Base-by-base conservation (phyloP, 1,139 yeast genomes). In the Magnusiomyces sp. region DNA sequence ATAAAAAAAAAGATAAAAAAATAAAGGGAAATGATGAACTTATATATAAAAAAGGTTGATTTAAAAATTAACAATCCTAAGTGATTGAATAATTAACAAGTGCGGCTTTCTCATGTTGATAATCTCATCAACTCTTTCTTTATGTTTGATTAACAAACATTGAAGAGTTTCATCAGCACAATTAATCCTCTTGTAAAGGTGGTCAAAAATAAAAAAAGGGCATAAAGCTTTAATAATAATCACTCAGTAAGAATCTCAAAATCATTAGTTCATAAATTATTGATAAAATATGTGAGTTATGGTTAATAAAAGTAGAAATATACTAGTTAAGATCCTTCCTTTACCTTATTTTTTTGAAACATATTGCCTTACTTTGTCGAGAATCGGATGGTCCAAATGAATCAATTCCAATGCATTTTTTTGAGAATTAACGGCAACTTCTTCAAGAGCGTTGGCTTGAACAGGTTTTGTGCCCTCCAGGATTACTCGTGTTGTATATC, bases 401-500 rank as follows among this genome's bases (percentile, higher is more conserved):
- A 49, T 33, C 11, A 50, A n/a, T 7, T 42, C 45, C 7, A 53
- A 49, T 2, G 53, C 56, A 3, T 33, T 43, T 2, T 40, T 40
- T 23, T 43, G 20, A 39, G 51, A 17, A 43, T 39, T 40, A n/a
- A 32, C 41, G 20, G 20, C 33, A 10, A 44, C 45, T 5, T 36
- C 20, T 36, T 48, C 47, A 49, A 47, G 38, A 1, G 43, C 60
- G 14, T 66, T 71, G 1, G 70, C 60, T 47, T 69, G 68, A n/a
- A 80, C 80, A 1, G 80, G 68, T 53, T 63, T 71, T 2, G 79
- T 73, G 43, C 78, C 77, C 32, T 78, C 77, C 53, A 71, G 71
- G 10, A 87, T 58, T 1, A 90, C 86, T 50, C 62, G 71, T 0
- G 95, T 80, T 5, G 74, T 67, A 62, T 75, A 88, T 0, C 95